Conservation (phyloP, 1,284 basidiomycete genomes). For the Moesziomyces sp. region DNA sequence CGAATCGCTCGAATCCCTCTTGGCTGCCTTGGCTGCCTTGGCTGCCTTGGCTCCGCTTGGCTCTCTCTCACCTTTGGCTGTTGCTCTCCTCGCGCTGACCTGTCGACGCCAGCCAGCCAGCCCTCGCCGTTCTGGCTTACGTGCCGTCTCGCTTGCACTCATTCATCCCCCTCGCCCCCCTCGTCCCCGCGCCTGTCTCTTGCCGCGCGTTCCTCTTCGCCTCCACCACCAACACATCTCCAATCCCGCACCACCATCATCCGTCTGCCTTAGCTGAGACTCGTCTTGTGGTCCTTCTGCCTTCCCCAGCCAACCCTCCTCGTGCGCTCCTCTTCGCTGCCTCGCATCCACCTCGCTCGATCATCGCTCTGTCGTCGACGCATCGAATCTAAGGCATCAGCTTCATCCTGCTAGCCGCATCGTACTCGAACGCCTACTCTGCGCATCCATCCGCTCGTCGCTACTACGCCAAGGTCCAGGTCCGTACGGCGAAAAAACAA, state of each 20-base stretch:
- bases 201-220: slow-evolving; percentile 10
- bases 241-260: slow-evolving; percentile 9
- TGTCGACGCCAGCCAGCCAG: too few relatives aligned
- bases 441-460: neutral
- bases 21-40: too few relatives aligned
- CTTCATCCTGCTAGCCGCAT: slow-evolving; percentile 12
- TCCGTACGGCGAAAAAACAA: too few relatives aligned
- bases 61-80: too few relatives aligned
- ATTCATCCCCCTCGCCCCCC: too few relatives aligned
- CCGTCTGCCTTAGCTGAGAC: slow-evolving; percentile 47
- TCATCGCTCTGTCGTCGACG: too few relatives aligned
- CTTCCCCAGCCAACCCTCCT: neutral
- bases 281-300: slow-evolving; percentile 3
- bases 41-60: too few relatives aligned
- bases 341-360: too few relatives aligned
- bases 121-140: too few relatives aligned
- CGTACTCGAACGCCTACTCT: neutral
- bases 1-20: too few relatives aligned
- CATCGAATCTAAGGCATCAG: slow-evolving; percentile 4
- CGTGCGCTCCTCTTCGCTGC: neutral
- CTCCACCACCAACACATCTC: slow-evolving; percentile 25
- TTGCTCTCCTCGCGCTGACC: too few relatives aligned
- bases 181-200: neutral
- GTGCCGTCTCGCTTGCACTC: too few relatives aligned
- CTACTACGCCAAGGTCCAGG: neutral